phyloP scores from a whole-genome alignment of 129 eudicot genomes.

The Artemisia annua region DNA sequence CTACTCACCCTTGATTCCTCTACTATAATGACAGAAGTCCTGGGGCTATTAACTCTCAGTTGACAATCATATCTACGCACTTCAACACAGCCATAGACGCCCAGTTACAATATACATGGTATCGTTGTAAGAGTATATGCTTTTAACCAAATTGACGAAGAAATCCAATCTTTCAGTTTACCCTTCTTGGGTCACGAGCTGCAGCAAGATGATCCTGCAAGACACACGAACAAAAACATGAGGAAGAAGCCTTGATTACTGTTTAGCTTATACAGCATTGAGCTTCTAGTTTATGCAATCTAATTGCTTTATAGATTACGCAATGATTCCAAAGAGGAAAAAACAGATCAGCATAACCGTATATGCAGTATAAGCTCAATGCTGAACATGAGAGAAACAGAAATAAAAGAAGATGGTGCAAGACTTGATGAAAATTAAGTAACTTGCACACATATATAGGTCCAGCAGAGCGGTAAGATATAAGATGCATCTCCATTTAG shows the following conservation, averaged over 20 bases:
- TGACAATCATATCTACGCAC: slow-evolving; percentile 13
- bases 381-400: too few species aligned
- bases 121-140: slow-evolving; percentile 13
- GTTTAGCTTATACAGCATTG: too few species aligned
- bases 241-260: neutral
- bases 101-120: slow-evolving; percentile 10
- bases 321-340: too few species aligned
- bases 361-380: too few species aligned
- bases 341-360: too few species aligned
- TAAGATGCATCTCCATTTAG: too few species aligned
- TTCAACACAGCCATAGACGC: slow-evolving; percentile 17
- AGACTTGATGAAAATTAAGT: too few species aligned
- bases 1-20: slow-evolving; percentile 20
- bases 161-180: slow-evolving; percentile 33
- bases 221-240: slow-evolving; percentile 8
- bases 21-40: neutral
- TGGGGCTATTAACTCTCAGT: slow-evolving; percentile 7
- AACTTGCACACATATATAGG: too few species aligned
- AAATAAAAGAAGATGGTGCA: too few species aligned
- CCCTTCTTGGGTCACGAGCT: slow-evolving; percentile 84
- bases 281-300: too few species aligned
- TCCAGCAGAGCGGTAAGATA: too few species aligned
- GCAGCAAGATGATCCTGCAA: slow-evolving; percentile 96
- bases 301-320: too few species aligned
- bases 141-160: slow-evolving; percentile 5